Evolutionary conservation across 352 stramenopile genomes (phyloP), one percentile per base, ranked within the genome.

Genomic region (Globisporangium orthogonon): DNA sequence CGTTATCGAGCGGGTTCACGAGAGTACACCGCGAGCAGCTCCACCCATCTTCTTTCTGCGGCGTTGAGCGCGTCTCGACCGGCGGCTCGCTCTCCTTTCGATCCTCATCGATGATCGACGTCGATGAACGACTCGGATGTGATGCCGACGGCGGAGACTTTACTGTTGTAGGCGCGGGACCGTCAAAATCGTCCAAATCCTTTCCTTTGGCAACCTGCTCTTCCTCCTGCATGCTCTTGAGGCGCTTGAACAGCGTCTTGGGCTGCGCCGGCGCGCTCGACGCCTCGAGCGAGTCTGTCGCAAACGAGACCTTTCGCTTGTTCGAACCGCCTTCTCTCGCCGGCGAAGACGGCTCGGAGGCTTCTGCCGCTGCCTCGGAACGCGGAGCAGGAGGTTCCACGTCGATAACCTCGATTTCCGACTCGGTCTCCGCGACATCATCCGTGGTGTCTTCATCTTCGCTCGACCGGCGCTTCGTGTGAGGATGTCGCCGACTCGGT

Each of bases 21-120:
- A 95, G 69, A 10, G 83, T 95, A 60, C 85, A 95, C 40, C 85
- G 77, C 45, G 62, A 77, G 56, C 85, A 95, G 57, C 67, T 89
- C 83, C 83, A 95, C 14, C 37, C 52, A 46, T 63, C 58, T n/a
- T 55, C 45, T 41, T 23, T 64, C 39, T 49, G 30, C 35, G 35
- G 35, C 7, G 10, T 4, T 7, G 35, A 41, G 53, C 61, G 40
- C 17, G 67, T 28, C 15, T 66, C 51, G 10, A 60, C 54, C 41
- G 58, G 61, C 31, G 63, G 60, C 54, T 80, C 69, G 30, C 67
- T 78, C 23, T 78, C 67, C 56, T 79, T 83, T 41, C 65, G 62
- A 9, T 85, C 69, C 60, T 88, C 69, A 9, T 82, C 66, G 7
- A 68, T 59, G 62, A 63, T 45, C 14, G 54, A 59, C 3, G 48